Percentiles rank a stretch among this genome's conserved stretches.
These are phyloP conservation scores for Lipomyces sp. DNA, from an alignment of 805 yeast genomes.

Conservation along the genomic window DNA sequence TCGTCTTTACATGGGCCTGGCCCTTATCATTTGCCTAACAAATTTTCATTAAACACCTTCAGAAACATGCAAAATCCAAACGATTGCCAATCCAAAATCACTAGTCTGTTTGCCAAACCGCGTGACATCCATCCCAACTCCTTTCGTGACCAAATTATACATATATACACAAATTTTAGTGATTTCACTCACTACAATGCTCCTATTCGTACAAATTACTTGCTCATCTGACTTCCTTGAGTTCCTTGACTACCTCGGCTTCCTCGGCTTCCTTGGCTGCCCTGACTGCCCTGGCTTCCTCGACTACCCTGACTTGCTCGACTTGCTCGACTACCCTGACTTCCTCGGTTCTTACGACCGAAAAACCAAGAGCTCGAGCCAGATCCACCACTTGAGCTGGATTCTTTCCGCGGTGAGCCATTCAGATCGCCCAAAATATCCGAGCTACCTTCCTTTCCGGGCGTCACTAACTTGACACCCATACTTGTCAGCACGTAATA, in stretches of 20 bases:
- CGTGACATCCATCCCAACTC: not conserved
- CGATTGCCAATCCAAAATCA: not conserved
- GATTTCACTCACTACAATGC: not conserved
- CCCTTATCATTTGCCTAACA: not conserved
- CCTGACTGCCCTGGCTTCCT: not conserved
- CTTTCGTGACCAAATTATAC: not conserved
- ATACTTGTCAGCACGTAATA: conserved; percentile 30
- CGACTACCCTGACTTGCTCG: not conserved
- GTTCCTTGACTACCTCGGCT: conserved; percentile 2
- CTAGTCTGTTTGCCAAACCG: not conserved
- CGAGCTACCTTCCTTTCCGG: conserved; percentile 12
- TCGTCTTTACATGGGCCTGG: no score
- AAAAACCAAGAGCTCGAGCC: conserved; percentile 1
- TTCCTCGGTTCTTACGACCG: not conserved
- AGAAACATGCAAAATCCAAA: not conserved
- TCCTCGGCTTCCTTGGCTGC: not conserved
- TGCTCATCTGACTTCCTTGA: not conserved
- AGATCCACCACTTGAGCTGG: conserved; percentile 9
- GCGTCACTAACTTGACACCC: conserved; percentile 28
- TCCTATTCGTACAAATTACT: not conserved
- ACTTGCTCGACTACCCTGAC: conserved; percentile 3
- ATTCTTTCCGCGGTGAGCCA: not conserved
- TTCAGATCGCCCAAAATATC: not conserved
- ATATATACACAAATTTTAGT: not conserved
- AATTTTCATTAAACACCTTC: no score